Evolutionary conservation across 1,284 basidiomycete species (phyloP).

Genomic region (Moesziomyces sp.): DNA sequence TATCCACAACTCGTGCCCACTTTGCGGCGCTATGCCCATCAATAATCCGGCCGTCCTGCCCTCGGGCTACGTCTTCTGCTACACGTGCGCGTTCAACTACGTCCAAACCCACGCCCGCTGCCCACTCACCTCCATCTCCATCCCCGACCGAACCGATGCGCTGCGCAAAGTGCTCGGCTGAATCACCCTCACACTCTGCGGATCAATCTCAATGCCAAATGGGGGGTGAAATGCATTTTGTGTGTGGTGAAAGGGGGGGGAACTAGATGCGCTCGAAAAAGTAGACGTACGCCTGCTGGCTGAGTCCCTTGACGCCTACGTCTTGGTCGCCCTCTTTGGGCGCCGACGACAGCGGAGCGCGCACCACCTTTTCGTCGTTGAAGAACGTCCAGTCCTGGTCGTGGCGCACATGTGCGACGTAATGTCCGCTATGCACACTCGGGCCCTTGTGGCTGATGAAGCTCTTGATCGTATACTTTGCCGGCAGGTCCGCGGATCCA

Average conservation of each 20-base stretch:
- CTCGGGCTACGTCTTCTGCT: slow-evolving; percentile 95
- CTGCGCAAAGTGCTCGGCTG: slow-evolving; percentile 84
- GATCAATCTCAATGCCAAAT: background rate
- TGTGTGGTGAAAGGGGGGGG: background rate
- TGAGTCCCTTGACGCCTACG: slow-evolving; percentile 43
- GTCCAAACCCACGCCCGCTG: slow-evolving; percentile 82
- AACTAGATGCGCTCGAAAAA: slow-evolving; percentile 45
- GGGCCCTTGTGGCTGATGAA: slow-evolving; percentile 98
- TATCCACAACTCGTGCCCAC: slow-evolving; percentile 82
- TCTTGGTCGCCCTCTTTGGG: slow-evolving; percentile 20
- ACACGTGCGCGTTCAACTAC: slow-evolving; percentile 87
- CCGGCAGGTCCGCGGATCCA: slow-evolving; percentile 73
- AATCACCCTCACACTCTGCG: background rate
- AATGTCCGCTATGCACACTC: slow-evolving; percentile 79
- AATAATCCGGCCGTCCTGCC: slow-evolving; percentile 90
- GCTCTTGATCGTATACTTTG: slow-evolving; percentile 82
- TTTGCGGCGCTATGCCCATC: slow-evolving; percentile 78
- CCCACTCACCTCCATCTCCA: slow-evolving; percentile 83
- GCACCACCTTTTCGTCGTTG: slow-evolving; percentile 56
- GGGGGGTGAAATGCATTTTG: background rate
- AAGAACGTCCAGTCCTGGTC: slow-evolving; percentile 52
- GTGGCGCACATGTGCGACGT: slow-evolving; percentile 81
- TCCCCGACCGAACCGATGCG: slow-evolving; percentile 76
- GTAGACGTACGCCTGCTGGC: slow-evolving; percentile 55
- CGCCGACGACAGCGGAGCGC: slow-evolving; percentile 31